Percentiles rank a stretch among this genome's conserved stretches.
Evolutionary conservation across 1,284 basidiomycete species (phyloP).

Genomic region (Fomes fomentarius): DNA sequence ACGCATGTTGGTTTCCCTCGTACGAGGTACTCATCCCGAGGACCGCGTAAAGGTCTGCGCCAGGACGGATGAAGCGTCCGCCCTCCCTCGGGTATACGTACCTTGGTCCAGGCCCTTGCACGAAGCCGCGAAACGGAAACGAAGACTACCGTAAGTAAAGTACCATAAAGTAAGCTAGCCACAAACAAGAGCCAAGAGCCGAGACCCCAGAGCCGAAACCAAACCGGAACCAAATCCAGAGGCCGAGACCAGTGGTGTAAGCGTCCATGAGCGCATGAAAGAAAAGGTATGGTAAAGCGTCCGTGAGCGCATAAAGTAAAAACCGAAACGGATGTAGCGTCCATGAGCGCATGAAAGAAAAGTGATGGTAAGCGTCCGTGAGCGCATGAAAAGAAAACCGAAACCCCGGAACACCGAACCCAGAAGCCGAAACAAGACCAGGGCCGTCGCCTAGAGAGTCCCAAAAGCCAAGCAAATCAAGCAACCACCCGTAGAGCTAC

Average conservation of each 20-base stretch:
- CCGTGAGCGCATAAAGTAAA: neutral
- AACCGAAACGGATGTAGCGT: neutral
- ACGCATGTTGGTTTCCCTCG: neutral
- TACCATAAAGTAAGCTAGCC: neutral
- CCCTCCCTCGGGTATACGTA: neutral
- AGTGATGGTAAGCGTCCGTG: neutral
- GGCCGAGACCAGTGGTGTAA: no score
- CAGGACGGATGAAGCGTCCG: neutral
- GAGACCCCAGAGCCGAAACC: neutral
- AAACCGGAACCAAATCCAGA: neutral
- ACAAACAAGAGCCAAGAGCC: neutral
- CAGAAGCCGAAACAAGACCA: no score
- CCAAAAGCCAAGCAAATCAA: neutral
- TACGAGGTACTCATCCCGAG: neutral
- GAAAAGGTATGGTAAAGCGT: neutral
- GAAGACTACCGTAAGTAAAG: neutral
- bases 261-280: no score
- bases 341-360: neutral
- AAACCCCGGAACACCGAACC: no score
- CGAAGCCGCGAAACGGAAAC: no score
- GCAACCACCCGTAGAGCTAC: neutral
- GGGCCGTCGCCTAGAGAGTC: no score
- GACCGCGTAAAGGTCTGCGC: neutral
- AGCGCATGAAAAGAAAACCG: neutral
- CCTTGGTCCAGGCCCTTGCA: neutral